These are phyloP conservation scores for Secale cereale DNA, from an alignment of 176 grass and related monocot species.

Conservation along the genomic window DNA sequence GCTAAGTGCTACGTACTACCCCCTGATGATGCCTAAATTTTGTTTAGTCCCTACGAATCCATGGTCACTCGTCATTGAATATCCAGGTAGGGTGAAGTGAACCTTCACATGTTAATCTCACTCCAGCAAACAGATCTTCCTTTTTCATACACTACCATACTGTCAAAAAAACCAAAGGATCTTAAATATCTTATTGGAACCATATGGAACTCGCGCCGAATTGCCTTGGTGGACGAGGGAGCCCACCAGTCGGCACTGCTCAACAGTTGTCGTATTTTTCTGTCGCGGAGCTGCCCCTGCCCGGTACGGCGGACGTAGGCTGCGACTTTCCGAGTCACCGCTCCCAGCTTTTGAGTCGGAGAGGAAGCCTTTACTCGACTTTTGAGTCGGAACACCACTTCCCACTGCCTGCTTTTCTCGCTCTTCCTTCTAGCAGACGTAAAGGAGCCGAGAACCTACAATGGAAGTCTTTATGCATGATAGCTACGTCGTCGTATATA, in stretches of 20 bases:
- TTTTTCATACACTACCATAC: neutral
- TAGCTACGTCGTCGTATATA: neutral
- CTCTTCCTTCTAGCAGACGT: slow-evolving; percentile 7
- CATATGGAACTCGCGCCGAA: slow-evolving; percentile 25
- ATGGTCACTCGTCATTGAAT: neutral
- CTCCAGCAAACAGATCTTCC: neutral
- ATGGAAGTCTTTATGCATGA: slow-evolving; percentile 14
- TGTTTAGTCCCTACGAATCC: neutral
- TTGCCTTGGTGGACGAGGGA: neutral
- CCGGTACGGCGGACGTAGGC: slow-evolving; percentile 27
- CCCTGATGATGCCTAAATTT: slow-evolving; percentile 8
- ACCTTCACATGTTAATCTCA: slow-evolving; percentile 18
- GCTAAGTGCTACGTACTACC: neutral
- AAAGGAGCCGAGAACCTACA: neutral
- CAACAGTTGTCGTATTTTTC: neutral
- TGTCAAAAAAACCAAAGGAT: neutral
- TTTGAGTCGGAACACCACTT: slow-evolving; percentile 57
- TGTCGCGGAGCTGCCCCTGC: neutral
- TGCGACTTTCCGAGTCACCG: slow-evolving; percentile 57
- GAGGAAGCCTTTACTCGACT: slow-evolving; percentile 5
- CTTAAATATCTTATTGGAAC: neutral
- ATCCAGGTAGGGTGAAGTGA: neutral
- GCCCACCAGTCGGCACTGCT: neutral
- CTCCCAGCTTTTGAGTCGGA: slow-evolving; percentile 37
- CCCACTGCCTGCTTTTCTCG: slow-evolving; percentile 27